Percentiles rank a stretch among this genome's conserved stretches.
Evolutionary conservation across 2,329 filamentous ascomycete genomes (phyloP).

Genomic region (Diaporthe velutina): DNA sequence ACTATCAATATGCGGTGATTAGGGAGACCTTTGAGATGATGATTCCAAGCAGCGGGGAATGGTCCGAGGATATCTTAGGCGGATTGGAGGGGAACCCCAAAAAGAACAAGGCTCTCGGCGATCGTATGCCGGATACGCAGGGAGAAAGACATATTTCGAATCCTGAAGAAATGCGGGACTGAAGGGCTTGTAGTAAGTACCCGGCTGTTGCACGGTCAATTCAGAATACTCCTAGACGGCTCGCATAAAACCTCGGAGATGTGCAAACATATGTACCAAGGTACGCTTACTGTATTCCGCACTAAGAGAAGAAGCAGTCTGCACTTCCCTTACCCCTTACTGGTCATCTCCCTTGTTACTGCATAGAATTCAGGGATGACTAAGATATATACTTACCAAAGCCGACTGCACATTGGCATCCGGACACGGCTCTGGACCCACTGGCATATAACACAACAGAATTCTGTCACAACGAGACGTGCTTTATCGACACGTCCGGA

Average conservation of each 20-base stretch:
- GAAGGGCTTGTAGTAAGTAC: not conserved
- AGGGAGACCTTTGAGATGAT: conserved; percentile 71
- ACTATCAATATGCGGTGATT: conserved; percentile 70
- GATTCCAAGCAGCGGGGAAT: conserved; percentile 50
- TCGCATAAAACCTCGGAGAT: accelerated
- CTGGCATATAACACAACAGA: not conserved
- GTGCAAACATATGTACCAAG: not conserved
- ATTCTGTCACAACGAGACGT: accelerated
- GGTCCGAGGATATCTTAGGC: conserved; percentile 40
- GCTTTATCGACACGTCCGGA: not conserved
- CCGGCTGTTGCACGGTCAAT: not conserved
- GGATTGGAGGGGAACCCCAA: conserved; percentile 41
- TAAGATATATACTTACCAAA: not conserved
- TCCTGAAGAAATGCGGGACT: not conserved
- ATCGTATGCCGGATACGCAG: not conserved
- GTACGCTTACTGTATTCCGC: too few species aligned
- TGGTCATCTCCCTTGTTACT: not conserved
- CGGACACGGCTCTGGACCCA: not conserved
- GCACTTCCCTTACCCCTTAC: not conserved
- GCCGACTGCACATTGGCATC: not conserved
- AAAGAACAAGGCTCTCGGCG: conserved; percentile 22
- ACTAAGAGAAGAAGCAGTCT: not conserved
- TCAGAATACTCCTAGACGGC: not conserved
- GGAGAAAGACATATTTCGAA: not conserved
- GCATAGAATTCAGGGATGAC: not conserved